Conservation (phyloP, 495 filamentous ascomycete species). For the Lasiosphaeria miniovina region DNA sequence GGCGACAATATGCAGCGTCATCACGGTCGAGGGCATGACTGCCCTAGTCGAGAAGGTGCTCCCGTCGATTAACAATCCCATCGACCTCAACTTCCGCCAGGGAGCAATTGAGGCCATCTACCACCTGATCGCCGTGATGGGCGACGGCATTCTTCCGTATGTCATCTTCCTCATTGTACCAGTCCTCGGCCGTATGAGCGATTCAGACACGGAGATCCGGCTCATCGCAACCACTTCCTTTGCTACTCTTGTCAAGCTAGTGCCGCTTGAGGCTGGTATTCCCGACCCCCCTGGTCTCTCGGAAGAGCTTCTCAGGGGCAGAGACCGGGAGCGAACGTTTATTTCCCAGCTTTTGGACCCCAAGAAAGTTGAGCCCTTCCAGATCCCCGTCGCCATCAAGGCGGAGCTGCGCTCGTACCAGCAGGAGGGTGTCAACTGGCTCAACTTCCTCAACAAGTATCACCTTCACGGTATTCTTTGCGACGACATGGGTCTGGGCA, state of each 20-base stretch:
- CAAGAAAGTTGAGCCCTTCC: constrained; percentile 91
- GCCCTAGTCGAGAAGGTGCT: constrained; percentile 90
- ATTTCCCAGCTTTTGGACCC: constrained; percentile 94
- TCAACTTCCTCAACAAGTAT: constrained; percentile 95
- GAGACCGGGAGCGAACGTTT: constrained; percentile 91
- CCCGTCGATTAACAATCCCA: constrained; percentile 81
- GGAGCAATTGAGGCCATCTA: constrained; percentile 93
- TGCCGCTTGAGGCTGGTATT: constrained; percentile 96
- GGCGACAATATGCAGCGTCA: constrained; percentile 94
- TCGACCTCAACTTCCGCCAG: constrained; percentile 83
- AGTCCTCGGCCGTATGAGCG: constrained; percentile 97
- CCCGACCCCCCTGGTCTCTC: constrained; percentile 94
- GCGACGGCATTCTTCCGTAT: constrained; percentile 90
- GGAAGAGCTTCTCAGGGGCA: constrained; percentile 77
- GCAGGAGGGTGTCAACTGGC: constrained; percentile 98
- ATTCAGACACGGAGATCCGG: constrained; percentile 92
- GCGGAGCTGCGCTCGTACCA: constrained; percentile 94
- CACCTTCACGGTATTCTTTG: constrained; percentile 97
- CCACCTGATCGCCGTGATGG: constrained; percentile 96
- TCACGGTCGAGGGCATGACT: constrained; percentile 91
- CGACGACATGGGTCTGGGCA: constrained; percentile 98
- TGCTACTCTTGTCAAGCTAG: constrained; percentile 94
- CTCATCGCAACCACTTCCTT: constrained; percentile 96
- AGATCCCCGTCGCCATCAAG: constrained; percentile 94
- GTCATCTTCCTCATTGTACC: constrained; percentile 99